A percentile compares a stretch with the other conserved stretches of the same genome.
Evolutionary conservation across 345 rosid genomes (phyloP).

Genomic region (Lagerstroemia speciosa): DNA sequence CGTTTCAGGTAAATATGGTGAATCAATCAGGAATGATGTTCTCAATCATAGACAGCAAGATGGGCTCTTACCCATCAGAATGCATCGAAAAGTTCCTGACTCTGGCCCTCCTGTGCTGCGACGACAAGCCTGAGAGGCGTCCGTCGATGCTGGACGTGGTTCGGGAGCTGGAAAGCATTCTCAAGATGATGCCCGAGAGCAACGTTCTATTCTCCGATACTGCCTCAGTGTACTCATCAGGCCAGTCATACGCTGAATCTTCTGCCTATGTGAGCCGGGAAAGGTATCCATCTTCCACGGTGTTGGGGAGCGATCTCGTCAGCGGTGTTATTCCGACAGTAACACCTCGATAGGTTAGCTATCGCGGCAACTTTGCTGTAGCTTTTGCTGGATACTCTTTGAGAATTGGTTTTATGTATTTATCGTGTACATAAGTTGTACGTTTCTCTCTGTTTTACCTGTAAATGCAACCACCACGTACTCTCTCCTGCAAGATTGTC

Average conservation of each 20-base stretch:
- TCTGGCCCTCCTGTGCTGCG: slow-evolving; percentile 61
- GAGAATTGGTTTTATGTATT: not conserved
- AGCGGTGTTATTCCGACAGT: slow-evolving; percentile 51
- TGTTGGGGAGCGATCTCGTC: slow-evolving; percentile 57
- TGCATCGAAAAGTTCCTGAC: slow-evolving; percentile 44
- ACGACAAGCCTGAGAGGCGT: slow-evolving; percentile 55
- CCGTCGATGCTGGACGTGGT: slow-evolving; percentile 66
- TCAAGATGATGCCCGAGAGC: slow-evolving; percentile 39
- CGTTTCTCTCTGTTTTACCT: not conserved
- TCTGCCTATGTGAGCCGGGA: slow-evolving; percentile 25
- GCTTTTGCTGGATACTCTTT: not conserved
- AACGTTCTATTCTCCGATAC: slow-evolving; percentile 23
- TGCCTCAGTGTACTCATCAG: slow-evolving; percentile 18
- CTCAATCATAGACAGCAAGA: slow-evolving; percentile 62
- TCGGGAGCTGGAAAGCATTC: slow-evolving; percentile 61
- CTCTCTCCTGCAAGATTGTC: not conserved
- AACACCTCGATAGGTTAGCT: slow-evolving; percentile 33
- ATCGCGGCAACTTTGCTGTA: not conserved
- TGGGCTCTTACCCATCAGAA: slow-evolving; percentile 75
- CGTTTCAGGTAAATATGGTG: slow-evolving; percentile 48
- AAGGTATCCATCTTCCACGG: slow-evolving; percentile 20
- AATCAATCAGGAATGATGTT: slow-evolving; percentile 42
- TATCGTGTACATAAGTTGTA: not conserved
- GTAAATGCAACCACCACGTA: not conserved
- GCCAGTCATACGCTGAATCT: slow-evolving; percentile 25